Evolutionary conservation across 2,329 filamentous ascomycete genomes (phyloP).

Genomic region (Colletotrichum incanum): DNA sequence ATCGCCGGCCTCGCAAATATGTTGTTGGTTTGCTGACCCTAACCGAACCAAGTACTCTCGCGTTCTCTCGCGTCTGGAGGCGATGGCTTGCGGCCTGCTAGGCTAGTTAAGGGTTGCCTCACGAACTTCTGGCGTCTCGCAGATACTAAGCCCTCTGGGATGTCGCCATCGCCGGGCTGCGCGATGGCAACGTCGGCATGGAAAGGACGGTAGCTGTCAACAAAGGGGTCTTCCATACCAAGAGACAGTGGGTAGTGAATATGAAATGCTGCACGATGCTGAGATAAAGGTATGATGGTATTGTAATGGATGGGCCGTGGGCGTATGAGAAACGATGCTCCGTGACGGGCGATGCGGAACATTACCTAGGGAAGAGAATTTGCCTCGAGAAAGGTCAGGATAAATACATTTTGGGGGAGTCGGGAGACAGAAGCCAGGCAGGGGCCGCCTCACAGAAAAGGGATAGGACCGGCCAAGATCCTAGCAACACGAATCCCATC

Average conservation of each 20-base stretch:
- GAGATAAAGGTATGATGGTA: conserved; percentile 32
- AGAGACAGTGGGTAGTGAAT: conserved; percentile 27
- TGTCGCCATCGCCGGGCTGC: conserved; percentile 45
- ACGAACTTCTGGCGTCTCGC: conserved; percentile 52
- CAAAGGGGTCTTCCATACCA: conserved; percentile 46
- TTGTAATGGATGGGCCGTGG: conserved; percentile 15
- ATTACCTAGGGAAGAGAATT: conserved; percentile 31
- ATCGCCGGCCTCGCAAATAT: conserved; percentile 44
- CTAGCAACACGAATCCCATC: neutral
- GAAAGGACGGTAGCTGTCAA: conserved; percentile 37
- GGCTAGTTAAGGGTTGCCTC: conserved; percentile 4
- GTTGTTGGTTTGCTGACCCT: conserved; percentile 35
- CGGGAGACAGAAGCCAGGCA: conserved; percentile 11
- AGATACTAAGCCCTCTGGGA: conserved; percentile 52
- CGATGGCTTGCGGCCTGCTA: conserved; percentile 2
- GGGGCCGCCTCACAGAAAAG: conserved; percentile 4
- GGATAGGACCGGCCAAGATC: neutral
- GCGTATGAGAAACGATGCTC: conserved; percentile 22
- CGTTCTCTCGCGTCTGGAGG: conserved; percentile 44
- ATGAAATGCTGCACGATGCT: conserved; percentile 22
- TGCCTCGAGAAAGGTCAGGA: conserved; percentile 42
- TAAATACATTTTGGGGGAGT: conserved; percentile 5
- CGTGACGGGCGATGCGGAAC: conserved; percentile 20
- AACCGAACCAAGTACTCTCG: conserved; percentile 47
- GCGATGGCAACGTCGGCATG: conserved; percentile 22